Evolutionary conservation across 2,329 filamentous ascomycete genomes (phyloP), one percentile per base, ranked within the genome.

Genomic region (Paecilomyces sp.): DNA sequence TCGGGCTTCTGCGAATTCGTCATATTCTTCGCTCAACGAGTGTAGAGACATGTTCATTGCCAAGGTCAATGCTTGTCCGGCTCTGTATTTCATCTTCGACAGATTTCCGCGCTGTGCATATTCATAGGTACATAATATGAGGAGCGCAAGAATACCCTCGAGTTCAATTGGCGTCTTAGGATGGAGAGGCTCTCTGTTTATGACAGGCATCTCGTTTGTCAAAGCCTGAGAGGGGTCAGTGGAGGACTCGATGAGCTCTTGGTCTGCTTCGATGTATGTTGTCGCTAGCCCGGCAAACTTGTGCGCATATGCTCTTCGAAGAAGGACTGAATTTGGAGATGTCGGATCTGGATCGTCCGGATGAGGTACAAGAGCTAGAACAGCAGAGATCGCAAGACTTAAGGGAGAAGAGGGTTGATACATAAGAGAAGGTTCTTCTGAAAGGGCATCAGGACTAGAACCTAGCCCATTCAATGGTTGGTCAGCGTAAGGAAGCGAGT

Each of bases 31-130:
- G 2, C 67, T 64, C 24, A 72, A 65, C 2, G 70, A 63, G 68
- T 79, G 76, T 28, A 79, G 67, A 41, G 70, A 74, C 65, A 77
- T 74, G n/a, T 77, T 74, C 65, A 77, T 68, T 15, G 77, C 76
- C 60, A 76, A 69, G 3, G 75, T 69, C 62, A 78, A 70, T 7
- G 77, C 77, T 63, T 79, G 76, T 8, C 76, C 70, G 3, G 77
- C 75, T 57, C 77, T 74, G 61, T 76, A 76, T 34, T 76, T 73
- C 77, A 79, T 79, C 61, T 79, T 79, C 7, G 74, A 65, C 22
- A 79, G 65, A 59, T 79, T 79, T 3, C 77, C 77, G 28, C 77
- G 70, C 60, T 79, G 77, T 2, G 73, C 68, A 63, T 79, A 79
- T 61, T 79, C 77, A 58, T 79, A 79, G 9, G 77, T 70, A 24